These are phyloP conservation scores for Macroventuria anomochaeta DNA, from an alignment of 2,329 filamentous ascomycete species.

Conservation along the genomic window DNA sequence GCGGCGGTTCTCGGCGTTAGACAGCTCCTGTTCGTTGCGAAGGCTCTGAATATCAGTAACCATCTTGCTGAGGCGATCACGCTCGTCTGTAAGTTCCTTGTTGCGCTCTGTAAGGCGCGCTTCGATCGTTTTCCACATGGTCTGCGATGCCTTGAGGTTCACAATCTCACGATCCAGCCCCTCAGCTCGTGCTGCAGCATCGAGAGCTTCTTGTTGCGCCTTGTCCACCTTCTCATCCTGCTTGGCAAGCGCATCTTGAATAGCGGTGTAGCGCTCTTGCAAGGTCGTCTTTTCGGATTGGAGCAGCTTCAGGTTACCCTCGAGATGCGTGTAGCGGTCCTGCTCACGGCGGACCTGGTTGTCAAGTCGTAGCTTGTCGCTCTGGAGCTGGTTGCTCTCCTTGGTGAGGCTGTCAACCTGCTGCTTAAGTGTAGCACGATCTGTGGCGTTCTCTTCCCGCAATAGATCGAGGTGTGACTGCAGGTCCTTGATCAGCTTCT, in stretches of 20 bases:
- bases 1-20: conserved; percentile 80
- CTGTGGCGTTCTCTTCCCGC: conserved; percentile 81
- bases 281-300: conserved; percentile 86
- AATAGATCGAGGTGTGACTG: conserved; percentile 90
- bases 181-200: conserved; percentile 80
- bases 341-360: conserved; percentile 83
- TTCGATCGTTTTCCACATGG: conserved; percentile 92
- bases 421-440: conserved; percentile 81
- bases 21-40: conserved; percentile 87
- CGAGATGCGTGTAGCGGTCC: conserved; percentile 87
- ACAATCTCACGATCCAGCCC: conserved; percentile 88
- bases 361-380: conserved; percentile 77
- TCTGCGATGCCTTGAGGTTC: conserved; percentile 94
- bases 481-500: conserved; percentile 81
- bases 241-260: conserved; percentile 84
- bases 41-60: conserved; percentile 85
- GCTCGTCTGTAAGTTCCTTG: conserved; percentile 82
- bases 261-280: conserved; percentile 77
- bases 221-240: conserved; percentile 91
- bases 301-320: conserved; percentile 82
- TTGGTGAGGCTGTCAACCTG: conserved; percentile 82
- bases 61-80: conserved; percentile 80
- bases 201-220: conserved; percentile 89
- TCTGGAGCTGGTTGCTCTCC: conserved; percentile 82
- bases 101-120: conserved; percentile 87